phyloP scores from a whole-genome alignment of 2,329 filamentous ascomycete genomes.

The Zalaria sp. region DNA sequence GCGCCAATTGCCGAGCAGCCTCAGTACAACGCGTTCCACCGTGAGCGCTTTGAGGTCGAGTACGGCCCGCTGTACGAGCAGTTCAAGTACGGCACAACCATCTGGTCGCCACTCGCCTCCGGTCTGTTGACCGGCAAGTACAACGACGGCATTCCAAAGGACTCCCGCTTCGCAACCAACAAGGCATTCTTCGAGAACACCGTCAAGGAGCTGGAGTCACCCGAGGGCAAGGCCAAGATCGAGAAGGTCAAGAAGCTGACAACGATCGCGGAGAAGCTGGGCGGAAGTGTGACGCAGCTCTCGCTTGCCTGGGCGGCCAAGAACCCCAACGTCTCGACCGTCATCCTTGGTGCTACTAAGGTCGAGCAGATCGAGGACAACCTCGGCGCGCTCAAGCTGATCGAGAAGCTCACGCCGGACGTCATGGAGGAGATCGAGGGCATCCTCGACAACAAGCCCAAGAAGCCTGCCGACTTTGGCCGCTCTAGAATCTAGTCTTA shows the following conservation, averaged over 20 bases:
- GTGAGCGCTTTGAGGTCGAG: conserved; percentile 47
- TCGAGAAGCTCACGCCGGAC: conserved; percentile 23
- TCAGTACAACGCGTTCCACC: conserved; percentile 32
- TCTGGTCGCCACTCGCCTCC: conserved; percentile 41
- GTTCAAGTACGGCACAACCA: conserved; percentile 42
- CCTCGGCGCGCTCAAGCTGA: conserved; percentile 29
- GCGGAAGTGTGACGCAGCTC: conserved; percentile 34
- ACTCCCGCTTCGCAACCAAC: conserved; percentile 46
- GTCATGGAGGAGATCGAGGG: conserved; percentile 29
- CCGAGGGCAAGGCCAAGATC: conserved; percentile 38
- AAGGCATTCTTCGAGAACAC: conserved; percentile 43
- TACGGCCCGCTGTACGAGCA: conserved; percentile 43
- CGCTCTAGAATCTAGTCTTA: conserved; percentile 13
- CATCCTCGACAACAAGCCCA: conserved; percentile 26
- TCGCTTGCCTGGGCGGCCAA: conserved; percentile 46
- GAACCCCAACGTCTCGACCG: conserved; percentile 43
- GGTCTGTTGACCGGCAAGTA: conserved; percentile 50
- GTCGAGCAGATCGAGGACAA: conserved; percentile 35
- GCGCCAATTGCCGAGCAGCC: conserved; percentile 28
- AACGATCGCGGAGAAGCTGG: conserved; percentile 35
- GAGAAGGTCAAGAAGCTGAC: conserved; percentile 43
- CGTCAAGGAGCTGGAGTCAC: conserved; percentile 35
- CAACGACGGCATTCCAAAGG: conserved; percentile 47
- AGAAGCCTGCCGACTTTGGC: conserved; percentile 15
- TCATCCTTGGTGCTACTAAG: conserved; percentile 41